These are phyloP conservation scores for Artomyces pyxidatus DNA, from an alignment of 768 basidiomycete genomes.

Conservation along the genomic window DNA sequence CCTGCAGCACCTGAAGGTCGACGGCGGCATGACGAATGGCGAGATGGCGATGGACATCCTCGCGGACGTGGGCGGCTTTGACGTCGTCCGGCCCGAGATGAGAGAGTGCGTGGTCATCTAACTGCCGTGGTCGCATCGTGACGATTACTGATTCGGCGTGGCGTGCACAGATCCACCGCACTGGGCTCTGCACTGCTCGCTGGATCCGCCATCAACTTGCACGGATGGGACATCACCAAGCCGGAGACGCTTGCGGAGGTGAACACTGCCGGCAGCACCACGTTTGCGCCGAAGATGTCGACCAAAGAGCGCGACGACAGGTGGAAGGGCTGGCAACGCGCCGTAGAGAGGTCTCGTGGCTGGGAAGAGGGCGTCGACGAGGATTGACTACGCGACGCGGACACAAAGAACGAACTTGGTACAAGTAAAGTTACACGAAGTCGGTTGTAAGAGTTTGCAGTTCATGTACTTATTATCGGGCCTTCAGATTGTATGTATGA, in stretches of 20 bases:
- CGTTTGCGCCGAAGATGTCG: constrained; percentile 53
- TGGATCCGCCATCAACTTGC: constrained; percentile 77
- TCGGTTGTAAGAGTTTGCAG: background rate
- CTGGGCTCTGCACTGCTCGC: constrained; percentile 93
- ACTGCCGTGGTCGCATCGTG: background rate
- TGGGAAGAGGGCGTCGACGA: constrained; percentile 62
- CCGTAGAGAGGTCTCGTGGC: constrained; percentile 72
- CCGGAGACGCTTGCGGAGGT: constrained; percentile 82
- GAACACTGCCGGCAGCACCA: constrained; percentile 73
- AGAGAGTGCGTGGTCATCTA: constrained; percentile 59
- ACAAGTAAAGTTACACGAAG: background rate
- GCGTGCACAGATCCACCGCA: constrained; percentile 74
- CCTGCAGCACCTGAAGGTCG: constrained; percentile 84
- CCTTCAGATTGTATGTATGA: no score
- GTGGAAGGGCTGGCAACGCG: constrained; percentile 82
- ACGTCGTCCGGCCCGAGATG: constrained; percentile 91
- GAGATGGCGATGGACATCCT: constrained; percentile 82
- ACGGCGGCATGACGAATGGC: constrained; percentile 97
- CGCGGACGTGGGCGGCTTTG: constrained; percentile 87
- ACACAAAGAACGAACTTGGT: no score
- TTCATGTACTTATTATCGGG: background rate
- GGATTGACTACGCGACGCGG: constrained; percentile 6
- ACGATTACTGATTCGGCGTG: background rate
- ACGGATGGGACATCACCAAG: constrained; percentile 84
- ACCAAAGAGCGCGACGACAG: constrained; percentile 50